Evolutionary conservation across 306 rosid species (phyloP), one percentile per base, ranked within the genome.

Genomic region (Cucurbita maxima): DNA sequence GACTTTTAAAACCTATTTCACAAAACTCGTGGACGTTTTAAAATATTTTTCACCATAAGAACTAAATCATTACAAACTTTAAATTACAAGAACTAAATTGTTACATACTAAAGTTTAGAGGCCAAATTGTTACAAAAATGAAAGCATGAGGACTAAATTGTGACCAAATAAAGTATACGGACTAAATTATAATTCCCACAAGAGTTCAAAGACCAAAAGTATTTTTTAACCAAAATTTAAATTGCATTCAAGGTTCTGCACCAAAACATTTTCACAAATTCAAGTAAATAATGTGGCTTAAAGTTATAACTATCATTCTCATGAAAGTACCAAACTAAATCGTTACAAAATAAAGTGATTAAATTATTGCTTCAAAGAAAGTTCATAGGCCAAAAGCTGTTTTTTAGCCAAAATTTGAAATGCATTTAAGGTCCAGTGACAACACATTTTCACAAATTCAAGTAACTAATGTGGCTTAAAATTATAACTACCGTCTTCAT

Each of bases 391-490:
- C 22, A 52, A 52, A 16, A 52, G 22, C 34, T 53, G 62, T 22
- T 10, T 57, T 22, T 57, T 22, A 1, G 22, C 36, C 37, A 57
- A 25, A 10, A 22, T 22, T 22, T 57, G 37, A 10, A 40, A 41
- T 43, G 34, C 52, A 43, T 43, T 64, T 36, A 64, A 43, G 71
- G 71, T 64, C 71, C 10, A 11, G 10, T 57, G 51, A 30, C 59
- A 48, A 7, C 54, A 68, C 54, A 47, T 4, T 7, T 69, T 45
- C 73, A 69, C 73, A 47, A 43, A 69, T 61, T 61, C 45, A 36
- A 36, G 47, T 60, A 60, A 7, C 73, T 47, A 59, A 60, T 67
- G 55, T 76, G 84, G 96, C 96, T 85, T 84, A 75, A 94, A 77
- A 78, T 87, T 64, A 64, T 40, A 41, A 41, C 37, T 64, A 64